phyloP scores from a whole-genome alignment of 2,329 filamentous ascomycete species.

The Cercospora sp. region DNA sequence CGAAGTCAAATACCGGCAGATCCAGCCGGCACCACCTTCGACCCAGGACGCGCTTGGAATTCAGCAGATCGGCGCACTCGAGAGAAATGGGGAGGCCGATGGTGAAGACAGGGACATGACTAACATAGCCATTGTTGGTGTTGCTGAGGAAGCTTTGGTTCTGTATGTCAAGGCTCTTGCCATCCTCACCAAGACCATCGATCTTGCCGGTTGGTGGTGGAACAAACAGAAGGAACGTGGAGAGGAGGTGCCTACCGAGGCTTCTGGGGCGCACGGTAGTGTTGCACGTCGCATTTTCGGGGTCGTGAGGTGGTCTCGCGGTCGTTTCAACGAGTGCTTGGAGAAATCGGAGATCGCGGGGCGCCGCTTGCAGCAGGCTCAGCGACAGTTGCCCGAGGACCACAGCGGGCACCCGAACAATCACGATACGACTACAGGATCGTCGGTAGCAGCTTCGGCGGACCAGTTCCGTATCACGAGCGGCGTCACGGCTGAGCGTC shows the following conservation, averaged over 20 bases:
- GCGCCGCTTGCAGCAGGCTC: conserved; percentile 80
- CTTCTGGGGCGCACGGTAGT: conserved; percentile 24
- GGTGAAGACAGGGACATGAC: conserved; percentile 76
- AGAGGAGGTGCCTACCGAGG: conserved; percentile 53
- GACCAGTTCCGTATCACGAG: conserved; percentile 82
- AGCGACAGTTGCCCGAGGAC: conserved; percentile 77
- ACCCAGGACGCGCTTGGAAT: conserved; percentile 65
- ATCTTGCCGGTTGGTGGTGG: conserved; percentile 94
- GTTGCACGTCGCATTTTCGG: conserved; percentile 70
- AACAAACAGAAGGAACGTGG: conserved; percentile 47
- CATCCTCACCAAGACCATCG: conserved; percentile 89
- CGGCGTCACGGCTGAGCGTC: conserved; percentile 88
- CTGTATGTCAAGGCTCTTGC: conserved; percentile 93
- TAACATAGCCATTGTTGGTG: conserved; percentile 75
- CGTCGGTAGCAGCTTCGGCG: conserved; percentile 61
- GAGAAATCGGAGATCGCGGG: conserved; percentile 97
- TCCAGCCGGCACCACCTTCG: conserved; percentile 84
- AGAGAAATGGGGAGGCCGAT: conserved; percentile 54
- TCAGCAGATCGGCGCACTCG: conserved; percentile 55
- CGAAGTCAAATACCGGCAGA: conserved; percentile 96
- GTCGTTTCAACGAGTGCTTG: conserved; percentile 92
- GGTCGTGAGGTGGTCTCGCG: conserved; percentile 92
- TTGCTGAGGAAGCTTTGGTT: conserved; percentile 93
- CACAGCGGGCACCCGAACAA: conserved; percentile 86
- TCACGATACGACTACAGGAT: conserved; percentile 57